These are phyloP conservation scores for Picochlorum sp. DNA, from an alignment of 139 green algal genomes.

Conservation along the genomic window DNA sequence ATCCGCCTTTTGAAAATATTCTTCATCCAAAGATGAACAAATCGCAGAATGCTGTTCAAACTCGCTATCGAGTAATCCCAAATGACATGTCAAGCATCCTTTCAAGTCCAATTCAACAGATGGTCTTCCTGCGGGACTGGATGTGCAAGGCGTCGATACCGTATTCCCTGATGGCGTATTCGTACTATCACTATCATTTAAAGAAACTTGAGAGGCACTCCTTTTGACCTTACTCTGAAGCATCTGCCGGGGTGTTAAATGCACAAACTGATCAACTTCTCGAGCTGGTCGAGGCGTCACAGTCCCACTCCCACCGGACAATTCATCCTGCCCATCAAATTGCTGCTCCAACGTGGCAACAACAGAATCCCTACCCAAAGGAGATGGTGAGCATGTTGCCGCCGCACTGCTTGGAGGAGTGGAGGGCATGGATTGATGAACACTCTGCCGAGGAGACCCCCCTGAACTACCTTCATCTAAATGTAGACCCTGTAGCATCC, in stretches of 20 bases:
- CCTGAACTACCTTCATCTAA: no score
- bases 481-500: no score
- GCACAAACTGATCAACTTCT: no score
- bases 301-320: background rate
- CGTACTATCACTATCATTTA: no score
- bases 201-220: no score
- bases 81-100: constrained; percentile 39
- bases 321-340: constrained; percentile 22
- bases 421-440: background rate
- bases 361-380: constrained; percentile 36
- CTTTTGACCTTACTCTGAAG: no score
- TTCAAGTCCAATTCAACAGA: no score
- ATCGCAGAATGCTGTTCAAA: constrained; percentile 30
- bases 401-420: constrained; percentile 11
- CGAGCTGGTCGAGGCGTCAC: background rate
- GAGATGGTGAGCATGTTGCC: constrained; percentile 15
- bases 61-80: constrained; percentile 16
- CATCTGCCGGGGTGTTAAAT: no score
- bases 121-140: background rate
- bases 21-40: constrained; percentile 27
- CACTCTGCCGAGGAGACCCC: constrained; percentile 1
- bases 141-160: no score
- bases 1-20: constrained; percentile 5
- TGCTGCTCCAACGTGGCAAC: constrained; percentile 43
- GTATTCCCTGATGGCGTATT: no score